Base-by-base conservation (phyloP, 2,329 filamentous ascomycete genomes). In the Fusarium staphyleae region DNA sequence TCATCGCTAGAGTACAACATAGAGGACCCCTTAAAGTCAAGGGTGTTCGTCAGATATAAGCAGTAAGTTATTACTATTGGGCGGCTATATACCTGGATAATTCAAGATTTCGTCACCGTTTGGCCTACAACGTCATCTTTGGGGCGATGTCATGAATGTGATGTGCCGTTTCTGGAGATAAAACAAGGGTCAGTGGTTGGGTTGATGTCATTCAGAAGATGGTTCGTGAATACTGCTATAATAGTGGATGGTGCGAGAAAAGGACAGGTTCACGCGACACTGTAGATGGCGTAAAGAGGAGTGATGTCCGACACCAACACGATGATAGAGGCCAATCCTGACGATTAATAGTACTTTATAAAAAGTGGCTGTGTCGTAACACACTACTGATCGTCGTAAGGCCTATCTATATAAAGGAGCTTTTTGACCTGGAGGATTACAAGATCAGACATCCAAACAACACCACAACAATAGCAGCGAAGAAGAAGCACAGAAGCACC, bases 61-160 rank as follows among this genome's bases (percentile, higher is more conserved):
- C 3, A 10, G 1, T 3, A 3, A 13, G 13, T 3, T 14, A 0
- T 30, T 37, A 1, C 26, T 2, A 55, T 56, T 60, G 55, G 55
- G 3, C n/a, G 55, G 56, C 1, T 52, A 37, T 60, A 32, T 44
- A 22, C 3, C n/a, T 47, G 55, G 50, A 3, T 60, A 60, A 60
- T 26, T 9, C 32, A 34, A 1, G 1, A 1, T 42, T 26, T 41
- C 30, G 19, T 41, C 44, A 45, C 13, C 3, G 8, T 10, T 13
- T 24, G 41, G 0, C 3, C 34, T 10, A 19, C 14, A 24, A 7
- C 45, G 56, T 48, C 51, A 56, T 60, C 4, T 14, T 2, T 56
- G 51, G 41, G 42, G 41, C 55, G 13, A 29, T 33, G 55, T 24
- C 2, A 6, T 14, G 12, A 26, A 29, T 9, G n/a, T 9, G 11